phyloP scores from a whole-genome alignment of 2,329 filamentous ascomycete species.

The Ceratocystiopsis minuta region DNA sequence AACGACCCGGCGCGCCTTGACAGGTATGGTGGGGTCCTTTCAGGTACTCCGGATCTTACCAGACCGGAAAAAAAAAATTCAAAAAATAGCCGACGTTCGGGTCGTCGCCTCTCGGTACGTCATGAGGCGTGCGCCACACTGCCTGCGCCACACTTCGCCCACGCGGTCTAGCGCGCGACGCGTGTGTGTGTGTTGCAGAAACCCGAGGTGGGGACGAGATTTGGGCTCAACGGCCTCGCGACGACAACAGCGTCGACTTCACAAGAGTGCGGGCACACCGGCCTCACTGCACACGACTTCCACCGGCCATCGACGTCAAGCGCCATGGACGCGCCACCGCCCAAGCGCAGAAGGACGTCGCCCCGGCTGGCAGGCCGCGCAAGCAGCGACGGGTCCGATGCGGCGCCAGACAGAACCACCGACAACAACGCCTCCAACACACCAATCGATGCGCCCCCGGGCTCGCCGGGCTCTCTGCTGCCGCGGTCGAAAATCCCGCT shows the following conservation, averaged over 20 bases:
- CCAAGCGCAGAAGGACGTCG: constrained; percentile 47
- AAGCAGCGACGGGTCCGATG: constrained; percentile 7
- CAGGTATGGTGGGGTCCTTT: too few species aligned
- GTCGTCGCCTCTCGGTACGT: too few species aligned
- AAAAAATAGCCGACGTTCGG: too few species aligned
- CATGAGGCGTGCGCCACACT: too few species aligned
- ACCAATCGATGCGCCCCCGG: constrained; percentile 14
- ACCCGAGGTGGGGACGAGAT: not conserved
- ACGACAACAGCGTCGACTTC: too few species aligned
- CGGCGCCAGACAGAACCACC: not conserved
- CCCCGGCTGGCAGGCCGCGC: constrained; percentile 27
- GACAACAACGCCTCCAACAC: constrained; percentile 20
- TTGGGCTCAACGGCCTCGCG: not conserved
- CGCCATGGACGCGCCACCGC: constrained; percentile 36
- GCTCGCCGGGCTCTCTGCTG: too few species aligned
- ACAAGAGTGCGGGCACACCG: too few species aligned
- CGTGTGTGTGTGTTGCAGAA: not conserved
- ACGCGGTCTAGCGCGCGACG: not conserved
- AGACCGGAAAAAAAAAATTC: too few species aligned
- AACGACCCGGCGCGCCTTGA: too few species aligned
- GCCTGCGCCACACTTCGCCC: not conserved
- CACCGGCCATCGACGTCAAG: not conserved
- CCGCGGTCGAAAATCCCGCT: constrained; percentile 25
- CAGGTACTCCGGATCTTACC: too few species aligned
- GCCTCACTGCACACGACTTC: not conserved